Base-by-base conservation (phyloP, 192 early-diverging fungal species). In the Coemansia sp. region DNA sequence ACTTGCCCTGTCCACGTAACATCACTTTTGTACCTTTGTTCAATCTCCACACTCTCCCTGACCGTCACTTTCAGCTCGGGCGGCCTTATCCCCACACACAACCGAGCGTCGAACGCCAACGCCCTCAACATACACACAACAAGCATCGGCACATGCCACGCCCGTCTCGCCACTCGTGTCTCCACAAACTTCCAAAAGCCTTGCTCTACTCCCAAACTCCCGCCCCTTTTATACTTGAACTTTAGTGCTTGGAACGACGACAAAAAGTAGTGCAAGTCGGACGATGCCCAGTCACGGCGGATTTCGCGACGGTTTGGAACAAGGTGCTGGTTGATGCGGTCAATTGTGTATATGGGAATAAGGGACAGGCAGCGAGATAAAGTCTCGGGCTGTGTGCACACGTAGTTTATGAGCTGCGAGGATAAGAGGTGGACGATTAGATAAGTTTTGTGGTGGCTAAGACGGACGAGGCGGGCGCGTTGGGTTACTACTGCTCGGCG, bases 101-200 rank as follows among this genome's bases (percentile, higher is more conserved):
- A 29, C 9, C 81, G 64, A 10, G 66, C 59, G 12, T 76, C 68
- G 22, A 76, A 76, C 19, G 57, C 27, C 57, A 82, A 59, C 10
- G 53, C 62, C 2, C 75, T 67, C n/a, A 76, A 59, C 59, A 74
- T 73, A 0, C 56, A n/a, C 5, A 60, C 58, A 21, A 82, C 67
- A 19, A 82, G 60, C 69, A 76, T 73, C 0, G 76, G 64, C 64
- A 39, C 58, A 58, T 79, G 76, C 76, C 76, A 79, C 25, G 76
- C 66, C 21, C 35, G 60, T 2, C 51, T 64, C 6, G 64, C 64
- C 15, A 10, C 49, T 6, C 58, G 54, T 9, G 57, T 60, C 49
- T 64, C 65, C 11, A 73, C 1, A 52, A 73, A 73, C 45, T 8
- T 7, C 8, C 59, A 14, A 58, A 70, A 73, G 1, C 63, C 67